Evolutionary conservation across 1,284 basidiomycete species (phyloP).

Genomic region (Austroboletus novae-zelandiae): DNA sequence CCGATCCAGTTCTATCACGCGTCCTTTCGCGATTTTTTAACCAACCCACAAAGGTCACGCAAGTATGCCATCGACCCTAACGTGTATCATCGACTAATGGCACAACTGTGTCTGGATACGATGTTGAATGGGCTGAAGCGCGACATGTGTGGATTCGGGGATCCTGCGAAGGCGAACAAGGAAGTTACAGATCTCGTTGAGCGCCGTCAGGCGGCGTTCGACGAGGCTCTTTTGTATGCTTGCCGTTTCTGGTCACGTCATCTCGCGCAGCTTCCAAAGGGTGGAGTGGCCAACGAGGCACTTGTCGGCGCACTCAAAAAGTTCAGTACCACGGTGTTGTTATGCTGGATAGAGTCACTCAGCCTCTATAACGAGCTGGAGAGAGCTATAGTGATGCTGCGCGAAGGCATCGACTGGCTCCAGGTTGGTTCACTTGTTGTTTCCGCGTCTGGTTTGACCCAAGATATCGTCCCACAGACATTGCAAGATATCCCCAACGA

Average conservation of each 20-base stretch:
- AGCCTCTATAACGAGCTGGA: constrained; percentile 23
- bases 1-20: constrained; percentile 24
- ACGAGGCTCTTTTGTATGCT: constrained; percentile 21
- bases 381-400: constrained; percentile 19
- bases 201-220: constrained; percentile 10
- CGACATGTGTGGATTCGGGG: constrained; percentile 22
- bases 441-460: neutral
- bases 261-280: constrained; percentile 14
- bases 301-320: constrained; percentile 6
- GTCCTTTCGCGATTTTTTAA: constrained; percentile 23
- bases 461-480: constrained; percentile 3
- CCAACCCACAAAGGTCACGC: constrained; percentile 12
- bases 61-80: constrained; percentile 16
- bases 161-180: constrained; percentile 19
- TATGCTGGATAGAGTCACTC: constrained; percentile 23
- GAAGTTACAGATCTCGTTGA: constrained; percentile 22
- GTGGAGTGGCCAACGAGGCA: constrained; percentile 1
- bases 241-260: constrained; percentile 25
- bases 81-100: constrained; percentile 17
- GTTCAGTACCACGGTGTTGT: constrained; percentile 16
- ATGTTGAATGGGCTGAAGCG: constrained; percentile 22
- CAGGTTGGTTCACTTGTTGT: constrained; percentile 9
- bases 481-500: constrained; percentile 7
- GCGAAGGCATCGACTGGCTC: constrained; percentile 18
- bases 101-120: constrained; percentile 16